Base-by-base conservation (phyloP, 306 rosid genomes). In the Cucurbita moschata region DNA sequence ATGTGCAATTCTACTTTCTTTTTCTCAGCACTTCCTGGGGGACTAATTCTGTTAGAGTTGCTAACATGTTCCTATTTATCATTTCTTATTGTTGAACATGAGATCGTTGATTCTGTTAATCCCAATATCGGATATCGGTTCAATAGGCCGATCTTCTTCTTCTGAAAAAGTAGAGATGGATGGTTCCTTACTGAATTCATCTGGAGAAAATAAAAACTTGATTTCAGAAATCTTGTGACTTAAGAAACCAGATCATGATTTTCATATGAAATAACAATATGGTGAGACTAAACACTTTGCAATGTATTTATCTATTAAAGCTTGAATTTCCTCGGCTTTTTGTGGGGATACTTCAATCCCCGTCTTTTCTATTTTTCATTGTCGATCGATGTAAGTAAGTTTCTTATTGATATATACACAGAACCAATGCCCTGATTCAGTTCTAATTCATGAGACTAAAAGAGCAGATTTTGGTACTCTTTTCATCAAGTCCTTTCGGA, bases 131-230 rank as follows among this genome's bases (percentile, higher is more conserved):
- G 89, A 88, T 59, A 90, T 87, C 63, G 96, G 88, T 39, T 93
- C 87, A 9, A 93, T 90, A 50, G 96, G 92, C 68, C 76, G 86
- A 58, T 88, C 94, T 63, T 84, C 85, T 12, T 75, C 85, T 13
- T 75, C 86, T 5, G 76, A 80, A 59, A 21, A 23, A 73, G 76
- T 69, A 18, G 59, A 69, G 49, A 82, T 75, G 23, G 81, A 77
- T 66, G 98, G 89, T 56, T 90, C 97, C 75, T 85, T 85, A 74
- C 90, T 89, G 79, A 85, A 89, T 78, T 94, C 95, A 84, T 94
- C 96, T 90, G 86, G 74, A 75, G 58, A 71, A 72, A 57, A 80
- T n/a, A 82, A 16, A 1, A 47, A 13, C 77, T 60, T 49, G 59
- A 75, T 57, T 54, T 77, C 14, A 77, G 46, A 4, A 46, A 40